Base-by-base conservation (phyloP, 164 flowering plant genomes). In the Amborella trichopoda region DNA sequence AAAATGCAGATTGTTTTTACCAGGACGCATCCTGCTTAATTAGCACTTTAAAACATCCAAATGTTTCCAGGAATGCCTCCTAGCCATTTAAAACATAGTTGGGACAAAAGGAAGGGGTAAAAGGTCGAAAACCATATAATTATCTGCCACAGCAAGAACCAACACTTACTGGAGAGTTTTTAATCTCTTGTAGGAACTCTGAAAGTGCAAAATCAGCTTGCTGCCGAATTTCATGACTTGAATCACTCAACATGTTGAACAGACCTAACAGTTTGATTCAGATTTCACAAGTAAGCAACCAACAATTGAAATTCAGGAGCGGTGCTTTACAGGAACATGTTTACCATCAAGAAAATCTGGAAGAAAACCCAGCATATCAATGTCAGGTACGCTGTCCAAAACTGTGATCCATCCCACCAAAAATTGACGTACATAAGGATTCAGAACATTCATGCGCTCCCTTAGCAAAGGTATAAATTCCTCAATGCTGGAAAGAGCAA, bases 311-410 rank as follows among this genome's bases (percentile, higher is more conserved):
- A 30, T 6, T 30, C 13, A 30, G 34, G 34, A 6, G 34, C 6
- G 13, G 6, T 30, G 34, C 13, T 6, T 30, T 6, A 30, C 13
- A 6, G 34, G 13, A 30, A 13, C 34, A 21, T 8, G 23, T 37
- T 69, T 77, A 93, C 99, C 99, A 78, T 93, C 99, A 55, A 91
- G 96, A 71, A 91, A 91, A 76, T 91, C 96, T 39, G 99, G 99
- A 66, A 91, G 99, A 57, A 91, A 91, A 47, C 99, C 99, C 64
- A 91, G 74, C 99, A 91, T 87, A 58, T 91, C 99, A 47, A 91
- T 87, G 52, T 87, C 96, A 20, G 99, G 99, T 62, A 87, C 96
- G 68, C 99, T 84, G 60, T 91, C 99, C 63, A 91, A 58, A 10
- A 91, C 99, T 48, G 99, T 91, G 49, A 91, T 87, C 99, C 99